A percentile compares a stretch with the other conserved stretches of the same genome.
Conservation (phyloP, 208 protist genomes). For the Acanthamoeba triangularis region DNA sequence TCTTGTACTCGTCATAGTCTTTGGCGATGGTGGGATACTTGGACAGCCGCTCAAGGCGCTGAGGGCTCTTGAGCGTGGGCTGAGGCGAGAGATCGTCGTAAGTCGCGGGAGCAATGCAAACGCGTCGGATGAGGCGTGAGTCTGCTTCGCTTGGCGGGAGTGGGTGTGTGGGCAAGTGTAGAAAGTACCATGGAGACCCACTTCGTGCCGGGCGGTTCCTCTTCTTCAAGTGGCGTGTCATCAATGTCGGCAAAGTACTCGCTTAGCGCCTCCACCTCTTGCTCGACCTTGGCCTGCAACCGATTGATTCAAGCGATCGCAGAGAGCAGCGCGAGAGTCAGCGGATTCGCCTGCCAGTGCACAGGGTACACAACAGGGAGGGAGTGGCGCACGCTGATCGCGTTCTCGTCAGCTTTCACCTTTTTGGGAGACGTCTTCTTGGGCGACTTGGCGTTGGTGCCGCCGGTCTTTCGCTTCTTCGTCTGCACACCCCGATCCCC, state of each 20-base stretch:
- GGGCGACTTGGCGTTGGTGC: background rate
- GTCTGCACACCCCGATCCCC: background rate
- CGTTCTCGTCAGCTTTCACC: slow-evolving; percentile 17
- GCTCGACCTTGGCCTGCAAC: background rate
- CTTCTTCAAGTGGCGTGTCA: slow-evolving; percentile 57
- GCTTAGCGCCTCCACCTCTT: slow-evolving; percentile 10
- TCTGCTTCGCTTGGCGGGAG: background rate
- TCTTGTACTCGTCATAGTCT: slow-evolving; percentile 70
- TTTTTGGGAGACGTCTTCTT: slow-evolving; percentile 50
- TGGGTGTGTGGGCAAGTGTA: background rate
- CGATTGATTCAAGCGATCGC: background rate
- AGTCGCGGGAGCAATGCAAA: no score
- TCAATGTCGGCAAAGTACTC: slow-evolving; percentile 67
- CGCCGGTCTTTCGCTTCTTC: background rate
- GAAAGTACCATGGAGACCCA: slow-evolving; percentile 53
- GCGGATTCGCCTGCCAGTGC: background rate
- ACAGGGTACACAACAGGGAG: background rate
- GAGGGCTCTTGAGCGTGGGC: slow-evolving; percentile 56
- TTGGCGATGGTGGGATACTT: slow-evolving; percentile 52
- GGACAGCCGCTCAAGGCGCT: slow-evolving; percentile 25
- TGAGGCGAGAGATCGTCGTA: background rate
- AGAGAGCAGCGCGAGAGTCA: background rate
- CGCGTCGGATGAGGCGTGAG: background rate
- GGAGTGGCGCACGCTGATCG: background rate
- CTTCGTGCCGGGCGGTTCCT: slow-evolving; percentile 53